These are phyloP conservation scores for Nepenthes mirabilis DNA, from an alignment of 148 eudicot genomes.

Conservation along the genomic window DNA sequence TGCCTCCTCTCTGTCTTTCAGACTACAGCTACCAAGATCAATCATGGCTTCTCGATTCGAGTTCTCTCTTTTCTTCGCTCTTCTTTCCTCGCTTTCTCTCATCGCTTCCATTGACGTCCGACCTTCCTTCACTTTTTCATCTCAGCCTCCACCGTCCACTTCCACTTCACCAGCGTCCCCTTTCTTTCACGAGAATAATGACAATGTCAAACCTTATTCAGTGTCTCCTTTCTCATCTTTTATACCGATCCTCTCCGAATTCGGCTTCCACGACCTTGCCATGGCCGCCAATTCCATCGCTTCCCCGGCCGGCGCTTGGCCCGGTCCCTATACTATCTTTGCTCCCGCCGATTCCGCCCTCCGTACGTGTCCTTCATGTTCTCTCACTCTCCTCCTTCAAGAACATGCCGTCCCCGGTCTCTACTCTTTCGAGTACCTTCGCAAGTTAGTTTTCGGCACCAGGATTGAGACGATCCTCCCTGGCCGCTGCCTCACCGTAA, in stretches of 20 bases:
- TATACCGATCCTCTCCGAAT: constrained; percentile 39
- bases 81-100: too few relatives aligned
- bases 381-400: constrained; percentile 47
- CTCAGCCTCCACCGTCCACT: neutral
- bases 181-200: constrained; percentile 6
- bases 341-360: constrained; percentile 55
- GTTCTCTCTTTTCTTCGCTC: too few relatives aligned
- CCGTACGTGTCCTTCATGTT: constrained; percentile 56
- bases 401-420: constrained; percentile 70
- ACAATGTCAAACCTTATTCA: neutral
- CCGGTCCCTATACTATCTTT: constrained; percentile 57
- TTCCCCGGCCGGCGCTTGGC: constrained; percentile 21
- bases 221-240: constrained; percentile 14
- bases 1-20: too few relatives aligned
- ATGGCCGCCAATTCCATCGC: constrained; percentile 32
- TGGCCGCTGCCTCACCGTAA: constrained; percentile 48
- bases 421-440: constrained; percentile 42
- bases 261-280: constrained; percentile 46
- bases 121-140: too few relatives aligned
- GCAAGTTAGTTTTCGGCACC: constrained; percentile 39
- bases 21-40: too few relatives aligned
- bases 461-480: constrained; percentile 58
- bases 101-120: too few relatives aligned
- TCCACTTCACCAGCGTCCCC: constrained; percentile 1
- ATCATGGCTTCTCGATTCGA: too few relatives aligned